Percentiles rank a stretch among this genome's conserved stretches.
Conservation (phyloP, 2,329 filamentous ascomycete species). For the Exophiala phaeomuriformis region DNA sequence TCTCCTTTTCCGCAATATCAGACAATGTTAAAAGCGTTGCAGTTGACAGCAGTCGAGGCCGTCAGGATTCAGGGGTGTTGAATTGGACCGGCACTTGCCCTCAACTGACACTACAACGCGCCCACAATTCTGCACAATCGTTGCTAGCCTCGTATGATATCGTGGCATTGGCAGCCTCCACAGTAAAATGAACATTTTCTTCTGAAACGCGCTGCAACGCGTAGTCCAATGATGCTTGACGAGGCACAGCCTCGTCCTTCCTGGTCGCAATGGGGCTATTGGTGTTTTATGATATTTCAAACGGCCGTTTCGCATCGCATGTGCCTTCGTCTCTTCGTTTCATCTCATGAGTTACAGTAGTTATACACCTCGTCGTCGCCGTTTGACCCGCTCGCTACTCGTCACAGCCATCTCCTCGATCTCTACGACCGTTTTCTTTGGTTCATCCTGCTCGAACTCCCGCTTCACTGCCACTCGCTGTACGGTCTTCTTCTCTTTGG, state of each 20-base stretch:
- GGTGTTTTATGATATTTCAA: too few species aligned
- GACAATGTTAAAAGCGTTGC: background rate
- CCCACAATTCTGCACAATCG: too few species aligned
- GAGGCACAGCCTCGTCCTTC: background rate
- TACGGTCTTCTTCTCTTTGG: constrained; percentile 6
- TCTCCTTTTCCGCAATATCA: background rate
- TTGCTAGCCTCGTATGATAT: too few species aligned
- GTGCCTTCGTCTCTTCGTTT: too few species aligned
- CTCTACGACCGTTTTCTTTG: constrained; percentile 14
- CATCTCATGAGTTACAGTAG: too few species aligned
- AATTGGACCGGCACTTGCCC: background rate
- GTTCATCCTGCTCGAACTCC: constrained; percentile 16
- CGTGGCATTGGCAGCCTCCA: background rate
- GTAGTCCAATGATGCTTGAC: background rate
- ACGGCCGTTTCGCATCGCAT: too few species aligned
- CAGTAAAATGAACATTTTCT: background rate
- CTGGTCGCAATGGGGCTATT: too few species aligned
- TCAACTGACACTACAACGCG: background rate
- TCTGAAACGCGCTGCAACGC: background rate
- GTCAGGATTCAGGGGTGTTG: background rate
- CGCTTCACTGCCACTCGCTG: constrained; percentile 19
- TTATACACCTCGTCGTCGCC: constrained; percentile 12
- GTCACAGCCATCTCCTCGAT: constrained; percentile 19
- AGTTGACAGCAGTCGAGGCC: background rate
- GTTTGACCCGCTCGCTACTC: constrained; percentile 24